A percentile compares a stretch with the other conserved stretches of the same genome.
phyloP scores from a whole-genome alignment of 139 green algal species.

The Deuterostichococcus epilithicus region DNA sequence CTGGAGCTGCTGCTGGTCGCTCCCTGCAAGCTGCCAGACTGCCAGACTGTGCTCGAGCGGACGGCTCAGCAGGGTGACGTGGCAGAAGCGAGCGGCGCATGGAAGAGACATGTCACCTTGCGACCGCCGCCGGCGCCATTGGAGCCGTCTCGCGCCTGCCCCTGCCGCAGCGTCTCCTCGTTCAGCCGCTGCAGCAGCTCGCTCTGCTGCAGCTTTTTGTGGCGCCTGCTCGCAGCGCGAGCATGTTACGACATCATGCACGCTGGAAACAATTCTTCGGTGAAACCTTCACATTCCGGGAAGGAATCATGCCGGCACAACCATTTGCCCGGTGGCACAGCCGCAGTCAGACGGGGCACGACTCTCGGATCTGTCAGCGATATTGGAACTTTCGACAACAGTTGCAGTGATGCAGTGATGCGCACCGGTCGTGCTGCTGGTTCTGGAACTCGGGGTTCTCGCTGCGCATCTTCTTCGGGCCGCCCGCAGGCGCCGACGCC shows the following conservation, averaged over 20 bases:
- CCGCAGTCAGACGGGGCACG: too few species aligned
- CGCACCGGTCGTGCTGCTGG: slow-evolving; percentile 61
- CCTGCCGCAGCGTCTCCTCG: slow-evolving; percentile 67
- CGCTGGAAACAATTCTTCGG: too few species aligned
- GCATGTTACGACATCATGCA: background rate
- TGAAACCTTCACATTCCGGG: too few species aligned
- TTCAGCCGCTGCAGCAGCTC: slow-evolving; percentile 78
- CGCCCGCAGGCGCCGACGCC: slow-evolving; percentile 2
- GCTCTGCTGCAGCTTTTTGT: slow-evolving; percentile 72
- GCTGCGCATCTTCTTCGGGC: slow-evolving; percentile 64
- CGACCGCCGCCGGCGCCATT: slow-evolving; percentile 10
- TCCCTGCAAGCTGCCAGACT: too few species aligned
- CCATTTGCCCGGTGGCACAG: too few species aligned
- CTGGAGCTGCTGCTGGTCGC: too few species aligned
- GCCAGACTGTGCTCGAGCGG: too few species aligned
- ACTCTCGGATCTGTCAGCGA: background rate
- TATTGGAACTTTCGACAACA: too few species aligned
- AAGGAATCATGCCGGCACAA: too few species aligned
- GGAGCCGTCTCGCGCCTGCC: slow-evolving; percentile 26
- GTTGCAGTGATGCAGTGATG: background rate
- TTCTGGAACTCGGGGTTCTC: slow-evolving; percentile 74
- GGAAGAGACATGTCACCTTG: slow-evolving; percentile 10
- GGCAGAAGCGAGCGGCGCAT: too few species aligned
- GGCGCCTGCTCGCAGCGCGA: slow-evolving; percentile 37
- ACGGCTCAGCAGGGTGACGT: too few species aligned